phyloP scores from a whole-genome alignment of 176 grass and related monocot species.

The Paspalum notatum region DNA sequence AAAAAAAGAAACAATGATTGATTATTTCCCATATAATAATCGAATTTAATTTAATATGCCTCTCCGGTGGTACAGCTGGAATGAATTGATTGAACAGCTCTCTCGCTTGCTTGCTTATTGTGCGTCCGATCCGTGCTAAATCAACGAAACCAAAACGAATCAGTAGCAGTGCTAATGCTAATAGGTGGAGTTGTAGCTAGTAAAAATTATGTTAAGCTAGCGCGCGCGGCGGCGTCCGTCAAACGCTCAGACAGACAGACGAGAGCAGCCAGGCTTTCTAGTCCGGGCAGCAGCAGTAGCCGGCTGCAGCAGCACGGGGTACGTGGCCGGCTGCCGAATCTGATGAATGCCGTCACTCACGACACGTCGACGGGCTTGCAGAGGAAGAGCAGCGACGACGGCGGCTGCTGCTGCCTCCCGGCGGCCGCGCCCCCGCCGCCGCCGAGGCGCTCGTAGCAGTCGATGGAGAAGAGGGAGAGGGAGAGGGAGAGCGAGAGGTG shows the following conservation, averaged over 20 bases:
- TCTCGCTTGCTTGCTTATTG: background rate
- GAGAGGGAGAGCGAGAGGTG: slow-evolving; percentile 82
- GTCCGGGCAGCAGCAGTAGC: background rate
- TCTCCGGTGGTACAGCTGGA: slow-evolving; percentile 28
- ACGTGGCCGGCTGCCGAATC: background rate
- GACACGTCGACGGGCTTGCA: slow-evolving; percentile 89
- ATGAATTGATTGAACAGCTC: background rate
- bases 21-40: slow-evolving; percentile 15
- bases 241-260: too few species aligned
- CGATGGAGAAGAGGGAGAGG: slow-evolving; percentile 98
- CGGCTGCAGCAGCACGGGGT: background rate
- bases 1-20: background rate
- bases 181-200: too few species aligned
- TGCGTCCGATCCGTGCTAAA: background rate
- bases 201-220: slow-evolving; percentile 12
- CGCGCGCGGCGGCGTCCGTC: background rate
- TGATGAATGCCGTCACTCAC: slow-evolving; percentile 35
- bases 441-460: slow-evolving; percentile 96
- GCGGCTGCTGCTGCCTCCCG: slow-evolving; percentile 38
- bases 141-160: background rate
- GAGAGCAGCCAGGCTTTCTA: background rate
- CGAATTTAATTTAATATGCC: slow-evolving; percentile 34
- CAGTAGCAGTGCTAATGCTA: too few species aligned
- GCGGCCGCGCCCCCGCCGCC: slow-evolving; percentile 1
- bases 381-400: slow-evolving; percentile 87